A percentile compares a stretch with the other conserved stretches of the same genome.
phyloP scores from a whole-genome alignment of 2,329 filamentous ascomycete genomes.

The Ceratocystis alfenasii region DNA sequence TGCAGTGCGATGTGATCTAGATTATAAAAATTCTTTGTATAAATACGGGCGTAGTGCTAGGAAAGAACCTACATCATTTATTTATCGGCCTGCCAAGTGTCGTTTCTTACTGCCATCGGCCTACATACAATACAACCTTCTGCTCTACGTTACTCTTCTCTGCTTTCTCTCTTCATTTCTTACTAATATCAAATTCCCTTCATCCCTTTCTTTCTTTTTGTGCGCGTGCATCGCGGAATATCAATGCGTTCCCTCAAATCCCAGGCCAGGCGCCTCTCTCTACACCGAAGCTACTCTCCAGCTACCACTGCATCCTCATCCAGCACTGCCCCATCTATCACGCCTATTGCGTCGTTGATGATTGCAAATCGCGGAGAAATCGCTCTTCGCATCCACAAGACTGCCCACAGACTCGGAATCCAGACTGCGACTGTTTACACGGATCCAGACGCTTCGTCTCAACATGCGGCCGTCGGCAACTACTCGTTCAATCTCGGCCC shows the following conservation, averaged over 20 bases:
- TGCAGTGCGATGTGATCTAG: too few species aligned
- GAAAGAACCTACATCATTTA: too few species aligned
- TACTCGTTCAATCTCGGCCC: constrained; percentile 75
- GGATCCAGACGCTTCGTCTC: constrained; percentile 72
- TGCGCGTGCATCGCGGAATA: not conserved
- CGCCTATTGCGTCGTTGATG: constrained; percentile 63
- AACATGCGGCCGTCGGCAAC: constrained; percentile 77
- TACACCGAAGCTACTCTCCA: not conserved
- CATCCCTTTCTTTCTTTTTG: not conserved
- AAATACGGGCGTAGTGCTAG: too few species aligned
- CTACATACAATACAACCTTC: too few species aligned
- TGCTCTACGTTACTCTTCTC: too few species aligned
- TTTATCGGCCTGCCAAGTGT: too few species aligned
- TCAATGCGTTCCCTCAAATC: constrained; percentile 1
- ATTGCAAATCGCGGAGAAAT: constrained; percentile 98
- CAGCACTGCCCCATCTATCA: constrained; percentile 23
- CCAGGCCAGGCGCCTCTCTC: not conserved
- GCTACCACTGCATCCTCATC: not conserved
- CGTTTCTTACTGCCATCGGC: too few species aligned
- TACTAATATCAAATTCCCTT: not conserved
- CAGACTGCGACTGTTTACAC: constrained; percentile 91
- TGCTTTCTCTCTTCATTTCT: too few species aligned
- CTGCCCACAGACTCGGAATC: constrained; percentile 78
- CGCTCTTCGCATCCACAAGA: constrained; percentile 80
- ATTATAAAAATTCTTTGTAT: too few species aligned